Conservation (phyloP, 495 filamentous ascomycete genomes). For the Penicillium cinerascens region DNA sequence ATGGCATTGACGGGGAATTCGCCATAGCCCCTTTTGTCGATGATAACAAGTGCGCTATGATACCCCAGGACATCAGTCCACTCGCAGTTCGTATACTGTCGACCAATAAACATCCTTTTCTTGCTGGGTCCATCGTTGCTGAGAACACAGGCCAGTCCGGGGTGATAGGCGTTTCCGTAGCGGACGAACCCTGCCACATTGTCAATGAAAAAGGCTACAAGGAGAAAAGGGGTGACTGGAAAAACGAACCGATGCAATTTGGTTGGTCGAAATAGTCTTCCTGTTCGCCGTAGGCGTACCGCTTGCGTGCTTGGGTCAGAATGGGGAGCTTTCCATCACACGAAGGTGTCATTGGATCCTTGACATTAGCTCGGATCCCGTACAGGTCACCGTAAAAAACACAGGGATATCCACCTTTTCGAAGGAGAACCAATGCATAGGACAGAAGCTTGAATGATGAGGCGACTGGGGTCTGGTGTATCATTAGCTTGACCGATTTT, state of each 20-base stretch:
- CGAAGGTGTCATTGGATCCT: constrained; percentile 52
- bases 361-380: constrained; percentile 51
- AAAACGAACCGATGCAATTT: constrained; percentile 57
- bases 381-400: constrained; percentile 75
- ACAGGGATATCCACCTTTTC: constrained; percentile 62
- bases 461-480: constrained; percentile 42
- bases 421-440: constrained; percentile 64
- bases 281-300: constrained; percentile 67
- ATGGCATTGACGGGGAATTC: constrained; percentile 50
- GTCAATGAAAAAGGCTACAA: constrained; percentile 7
- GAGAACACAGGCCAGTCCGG: constrained; percentile 57
- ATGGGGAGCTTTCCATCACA: constrained; percentile 58
- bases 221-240: neutral
- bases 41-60: constrained; percentile 39
- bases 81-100: constrained; percentile 49
- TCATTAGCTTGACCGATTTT: constrained; percentile 5
- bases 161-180: constrained; percentile 51
- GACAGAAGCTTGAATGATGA: constrained; percentile 57
- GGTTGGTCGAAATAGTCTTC: constrained; percentile 63
- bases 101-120: constrained; percentile 63
- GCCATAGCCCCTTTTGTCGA: constrained; percentile 54
- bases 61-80: constrained; percentile 64
- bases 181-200: constrained; percentile 52
- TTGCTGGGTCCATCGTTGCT: constrained; percentile 46
- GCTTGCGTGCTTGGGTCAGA: constrained; percentile 60